phyloP scores from a whole-genome alignment of 1,284 basidiomycete species.

The Pseudozyma sp. region DNA sequence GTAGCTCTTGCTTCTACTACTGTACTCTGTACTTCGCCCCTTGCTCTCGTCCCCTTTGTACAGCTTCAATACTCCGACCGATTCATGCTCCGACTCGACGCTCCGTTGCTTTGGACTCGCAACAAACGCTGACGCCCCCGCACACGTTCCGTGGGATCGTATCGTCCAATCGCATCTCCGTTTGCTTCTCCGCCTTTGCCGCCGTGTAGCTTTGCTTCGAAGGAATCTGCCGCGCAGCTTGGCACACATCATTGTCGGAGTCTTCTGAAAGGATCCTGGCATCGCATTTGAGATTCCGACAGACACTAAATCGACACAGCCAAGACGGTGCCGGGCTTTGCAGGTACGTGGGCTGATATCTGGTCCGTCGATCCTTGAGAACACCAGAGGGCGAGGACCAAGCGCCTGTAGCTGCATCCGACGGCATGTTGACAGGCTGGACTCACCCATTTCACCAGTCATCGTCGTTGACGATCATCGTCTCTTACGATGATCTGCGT shows the following conservation, averaged over 20 bases:
- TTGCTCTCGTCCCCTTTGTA: conserved; percentile 9
- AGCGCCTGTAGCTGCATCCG: too few relatives aligned
- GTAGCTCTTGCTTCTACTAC: conserved; percentile 9
- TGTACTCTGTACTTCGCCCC: not conserved
- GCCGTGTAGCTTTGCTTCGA: conserved; percentile 16
- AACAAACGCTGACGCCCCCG: too few relatives aligned
- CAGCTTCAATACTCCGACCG: conserved; percentile 6
- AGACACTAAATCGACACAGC: not conserved
- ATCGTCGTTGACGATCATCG: too few relatives aligned
- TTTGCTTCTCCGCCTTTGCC: conserved; percentile 25
- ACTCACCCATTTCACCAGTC: too few relatives aligned
- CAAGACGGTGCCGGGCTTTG: conserved; percentile 9
- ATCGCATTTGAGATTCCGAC: not conserved
- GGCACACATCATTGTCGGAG: conserved; percentile 1
- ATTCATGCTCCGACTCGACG: not conserved
- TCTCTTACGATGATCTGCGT: too few relatives aligned
- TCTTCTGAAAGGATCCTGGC: not conserved
- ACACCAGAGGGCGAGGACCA: not conserved
- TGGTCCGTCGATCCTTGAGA: not conserved
- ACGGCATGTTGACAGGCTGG: too few relatives aligned
- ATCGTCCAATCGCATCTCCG: not conserved
- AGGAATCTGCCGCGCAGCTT: conserved; percentile 22
- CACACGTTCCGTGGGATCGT: too few relatives aligned
- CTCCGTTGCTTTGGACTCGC: not conserved
- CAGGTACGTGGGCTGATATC: not conserved